phyloP scores from a whole-genome alignment of 768 basidiomycete genomes.

The Russula lepida region DNA sequence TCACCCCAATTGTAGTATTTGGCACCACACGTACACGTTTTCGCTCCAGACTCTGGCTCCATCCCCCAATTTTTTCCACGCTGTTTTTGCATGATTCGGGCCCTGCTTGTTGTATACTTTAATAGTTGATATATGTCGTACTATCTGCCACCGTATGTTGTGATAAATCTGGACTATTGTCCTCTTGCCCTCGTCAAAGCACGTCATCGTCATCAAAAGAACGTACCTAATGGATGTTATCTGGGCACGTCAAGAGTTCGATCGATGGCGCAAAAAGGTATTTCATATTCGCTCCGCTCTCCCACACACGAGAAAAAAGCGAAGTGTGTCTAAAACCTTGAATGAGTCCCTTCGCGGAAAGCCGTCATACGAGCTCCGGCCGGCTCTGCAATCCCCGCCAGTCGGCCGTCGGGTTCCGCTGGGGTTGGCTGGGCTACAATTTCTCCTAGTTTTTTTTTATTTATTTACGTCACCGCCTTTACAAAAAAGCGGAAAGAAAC shows the following conservation, averaged over 20 bases:
- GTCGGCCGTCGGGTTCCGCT: background rate
- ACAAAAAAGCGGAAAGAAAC: background rate
- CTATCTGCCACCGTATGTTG: background rate
- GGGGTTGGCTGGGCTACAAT: background rate
- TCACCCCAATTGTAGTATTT: slow-evolving; percentile 12
- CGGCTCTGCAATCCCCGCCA: background rate
- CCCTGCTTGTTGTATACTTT: slow-evolving; percentile 3
- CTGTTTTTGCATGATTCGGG: background rate
- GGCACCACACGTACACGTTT: slow-evolving; percentile 1
- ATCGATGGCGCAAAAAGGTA: background rate
- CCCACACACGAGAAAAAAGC: background rate
- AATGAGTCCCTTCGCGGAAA: background rate
- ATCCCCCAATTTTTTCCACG: background rate
- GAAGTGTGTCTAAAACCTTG: background rate
- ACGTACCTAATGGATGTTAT: background rate
- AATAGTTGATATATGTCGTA: slow-evolving; percentile 1
- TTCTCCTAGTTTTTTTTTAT: background rate
- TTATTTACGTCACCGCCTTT: background rate
- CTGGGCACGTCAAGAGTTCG: background rate
- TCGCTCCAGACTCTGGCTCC: background rate
- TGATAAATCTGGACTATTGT: background rate
- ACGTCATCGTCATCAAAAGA: background rate
- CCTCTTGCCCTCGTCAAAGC: no score
- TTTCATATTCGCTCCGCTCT: background rate
- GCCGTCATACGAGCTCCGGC: background rate